These are phyloP conservation scores for Lolium multiflorum DNA, from an alignment of 176 grass and related monocot genomes.

Conservation along the genomic window DNA sequence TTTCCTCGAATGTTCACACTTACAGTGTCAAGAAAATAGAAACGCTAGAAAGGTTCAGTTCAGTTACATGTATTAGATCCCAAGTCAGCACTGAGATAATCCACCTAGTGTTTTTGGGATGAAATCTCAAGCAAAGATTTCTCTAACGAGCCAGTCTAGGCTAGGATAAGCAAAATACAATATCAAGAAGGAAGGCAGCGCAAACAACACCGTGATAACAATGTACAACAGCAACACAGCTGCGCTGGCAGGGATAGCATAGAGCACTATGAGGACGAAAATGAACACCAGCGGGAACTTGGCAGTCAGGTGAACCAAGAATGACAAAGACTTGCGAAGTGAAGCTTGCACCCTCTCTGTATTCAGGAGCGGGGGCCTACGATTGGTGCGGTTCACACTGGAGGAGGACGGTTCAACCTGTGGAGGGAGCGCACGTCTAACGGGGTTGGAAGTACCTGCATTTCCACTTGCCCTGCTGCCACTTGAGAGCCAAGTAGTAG, in stretches of 20 bases:
- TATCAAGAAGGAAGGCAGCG: slow-evolving; percentile 74
- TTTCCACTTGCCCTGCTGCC: slow-evolving; percentile 38
- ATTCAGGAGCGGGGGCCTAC: slow-evolving; percentile 41
- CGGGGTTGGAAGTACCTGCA: slow-evolving; percentile 34
- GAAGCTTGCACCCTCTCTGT: slow-evolving; percentile 68
- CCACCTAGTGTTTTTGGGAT: not conserved
- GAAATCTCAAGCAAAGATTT: slow-evolving; percentile 72
- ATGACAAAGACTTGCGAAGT: slow-evolving; percentile 61
- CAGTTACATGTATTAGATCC: slow-evolving; percentile 29
- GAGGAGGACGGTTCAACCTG: slow-evolving; percentile 35
- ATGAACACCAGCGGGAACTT: slow-evolving; percentile 79
- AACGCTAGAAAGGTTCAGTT: not conserved
- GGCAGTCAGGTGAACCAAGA: slow-evolving; percentile 68
- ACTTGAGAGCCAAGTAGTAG: slow-evolving; percentile 38
- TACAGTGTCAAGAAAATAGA: slow-evolving; percentile 10
- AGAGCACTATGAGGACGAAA: slow-evolving; percentile 85
- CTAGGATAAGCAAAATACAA: slow-evolving; percentile 84
- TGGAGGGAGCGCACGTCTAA: slow-evolving; percentile 29
- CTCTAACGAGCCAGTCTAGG: slow-evolving; percentile 78
- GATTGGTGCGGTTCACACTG: slow-evolving; percentile 34
- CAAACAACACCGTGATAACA: slow-evolving; percentile 71
- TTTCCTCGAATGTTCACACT: not conserved
- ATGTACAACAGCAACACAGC: slow-evolving; percentile 61
- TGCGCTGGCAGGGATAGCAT: slow-evolving; percentile 82
- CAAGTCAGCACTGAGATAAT: not conserved